Conservation (phyloP, 129 eudicot species). For the Helianthus annuus region HanXRQr2.0-SUNRISE NC_035443.2:87786329-87786828, state of each 20-base stretch:
- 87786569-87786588: constrained; percentile 84
- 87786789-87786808: background rate
- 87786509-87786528: constrained; percentile 64
- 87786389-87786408: constrained; percentile 58
- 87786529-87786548: constrained; percentile 71
- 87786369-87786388: constrained; percentile 67
- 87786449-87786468: constrained; percentile 13
- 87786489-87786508: constrained; percentile 62
- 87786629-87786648: constrained; percentile 77
- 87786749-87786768: constrained; percentile 79
- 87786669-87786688: constrained; percentile 79
- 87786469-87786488: constrained; percentile 42
- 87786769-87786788: constrained; percentile 55
- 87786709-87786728: constrained; percentile 77
- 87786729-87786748: constrained; percentile 73
- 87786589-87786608: constrained; percentile 63
- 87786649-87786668: constrained; percentile 79
- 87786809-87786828: background rate
- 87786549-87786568: constrained; percentile 66
- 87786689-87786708: constrained; percentile 74
- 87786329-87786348: constrained; percentile 81
- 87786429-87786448: constrained; percentile 43
- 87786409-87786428: constrained; percentile 58
- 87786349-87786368: constrained; percentile 69
- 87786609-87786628: constrained; percentile 84